These are phyloP conservation scores for Annulohypoxylon moriforme DNA, from an alignment of 495 filamentous ascomycete species.

Conservation along the genomic window DNA sequence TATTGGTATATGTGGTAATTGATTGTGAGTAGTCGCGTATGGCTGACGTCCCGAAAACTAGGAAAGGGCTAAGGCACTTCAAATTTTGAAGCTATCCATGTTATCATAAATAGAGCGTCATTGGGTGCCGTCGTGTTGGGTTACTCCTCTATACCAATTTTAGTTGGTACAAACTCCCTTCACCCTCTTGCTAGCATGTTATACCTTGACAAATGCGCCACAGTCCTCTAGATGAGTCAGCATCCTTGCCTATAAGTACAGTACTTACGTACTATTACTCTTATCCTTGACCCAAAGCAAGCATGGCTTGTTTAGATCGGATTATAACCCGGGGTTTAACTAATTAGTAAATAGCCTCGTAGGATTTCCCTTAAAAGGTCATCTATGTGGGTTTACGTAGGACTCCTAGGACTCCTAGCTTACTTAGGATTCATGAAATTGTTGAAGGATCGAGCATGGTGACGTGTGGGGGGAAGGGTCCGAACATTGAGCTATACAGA, in stretches of 20 bases:
- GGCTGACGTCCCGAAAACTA: conserved; percentile 24
- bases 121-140: conserved; percentile 38
- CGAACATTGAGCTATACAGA: conserved; percentile 6
- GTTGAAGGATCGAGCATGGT: conserved; percentile 9
- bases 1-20: conserved; percentile 20
- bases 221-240: background rate
- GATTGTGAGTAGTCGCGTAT: conserved; percentile 8
- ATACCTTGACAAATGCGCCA: conserved; percentile 3
- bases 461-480: conserved; percentile 9
- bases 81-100: conserved; percentile 13
- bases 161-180: conserved; percentile 1
- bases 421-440: background rate
- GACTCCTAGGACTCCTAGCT: background rate
- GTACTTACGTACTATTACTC: conserved; percentile 13
- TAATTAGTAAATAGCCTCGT: background rate
- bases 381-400: background rate
- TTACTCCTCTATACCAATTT: conserved; percentile 19
- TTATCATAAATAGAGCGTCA: conserved; percentile 8
- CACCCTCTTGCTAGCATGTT: background rate
- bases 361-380: background rate
- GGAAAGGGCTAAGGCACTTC: conserved; percentile 1
- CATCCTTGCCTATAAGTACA: conserved; percentile 14
- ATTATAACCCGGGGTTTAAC: conserved; percentile 10
- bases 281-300: conserved; percentile 4
- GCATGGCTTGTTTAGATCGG: conserved; percentile 1